Evolutionary conservation across 2,329 filamentous ascomycete species (phyloP).

Genomic region (Penicillium olsonii): DNA sequence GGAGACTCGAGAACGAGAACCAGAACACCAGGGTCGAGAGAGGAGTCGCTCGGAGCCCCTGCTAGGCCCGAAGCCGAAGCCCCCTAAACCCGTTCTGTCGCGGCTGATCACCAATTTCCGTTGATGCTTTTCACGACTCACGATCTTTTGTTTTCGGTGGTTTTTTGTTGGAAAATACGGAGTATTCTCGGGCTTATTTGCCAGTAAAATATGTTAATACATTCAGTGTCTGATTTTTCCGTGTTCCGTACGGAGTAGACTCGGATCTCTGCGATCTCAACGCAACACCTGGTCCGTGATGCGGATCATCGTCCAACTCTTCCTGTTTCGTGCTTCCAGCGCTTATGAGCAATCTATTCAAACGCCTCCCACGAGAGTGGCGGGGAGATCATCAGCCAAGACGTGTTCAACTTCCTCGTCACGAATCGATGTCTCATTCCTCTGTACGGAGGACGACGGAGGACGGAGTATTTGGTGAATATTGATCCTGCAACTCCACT

Average conservation of each 20-base stretch:
- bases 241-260: no score
- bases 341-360: not conserved
- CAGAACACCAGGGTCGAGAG: slow-evolving; percentile 22
- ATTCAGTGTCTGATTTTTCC: no score
- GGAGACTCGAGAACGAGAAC: no score
- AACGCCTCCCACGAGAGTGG: slow-evolving; percentile 1
- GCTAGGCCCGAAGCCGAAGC: slow-evolving; percentile 16
- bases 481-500: slow-evolving; percentile 15
- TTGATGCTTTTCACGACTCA: slow-evolving; percentile 17
- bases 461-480: not conserved
- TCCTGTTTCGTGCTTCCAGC: slow-evolving; percentile 2
- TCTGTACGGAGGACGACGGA: no score
- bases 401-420: not conserved
- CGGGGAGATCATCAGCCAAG: not conserved
- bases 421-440: no score
- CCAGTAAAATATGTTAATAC: no score
- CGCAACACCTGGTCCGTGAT: slow-evolving; percentile 1
- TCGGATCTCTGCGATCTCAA: not conserved
- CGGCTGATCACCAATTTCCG: slow-evolving; percentile 38
- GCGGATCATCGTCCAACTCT: slow-evolving; percentile 1
- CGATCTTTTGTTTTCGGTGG: not conserved
- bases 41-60: slow-evolving; percentile 24
- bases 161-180: not conserved
- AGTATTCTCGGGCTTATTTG: no score
- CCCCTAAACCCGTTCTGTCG: slow-evolving; percentile 38